Evolutionary conservation across 257 asterid genomes (phyloP).

Genomic region (Vinca minor): DNA sequence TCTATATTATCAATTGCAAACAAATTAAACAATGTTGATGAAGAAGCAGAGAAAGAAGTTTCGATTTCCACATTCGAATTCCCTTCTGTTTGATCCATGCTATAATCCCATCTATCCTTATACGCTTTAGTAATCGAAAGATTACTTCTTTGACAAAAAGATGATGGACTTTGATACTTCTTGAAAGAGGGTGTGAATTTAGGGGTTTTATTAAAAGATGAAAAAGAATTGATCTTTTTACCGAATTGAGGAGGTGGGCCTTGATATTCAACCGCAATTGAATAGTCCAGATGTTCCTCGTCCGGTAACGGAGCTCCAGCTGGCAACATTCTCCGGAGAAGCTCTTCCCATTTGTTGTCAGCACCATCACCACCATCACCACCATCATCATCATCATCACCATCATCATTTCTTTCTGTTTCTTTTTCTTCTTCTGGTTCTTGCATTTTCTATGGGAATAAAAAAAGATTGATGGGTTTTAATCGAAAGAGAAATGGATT

Average conservation of each 20-base stretch:
- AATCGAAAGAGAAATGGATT: neutral
- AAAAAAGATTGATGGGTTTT: neutral
- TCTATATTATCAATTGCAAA: neutral
- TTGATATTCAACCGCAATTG: constrained; percentile 48
- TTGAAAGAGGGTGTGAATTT: constrained; percentile 7
- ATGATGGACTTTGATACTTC: neutral
- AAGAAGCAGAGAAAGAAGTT: neutral
- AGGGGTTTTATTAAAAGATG: constrained; percentile 29
- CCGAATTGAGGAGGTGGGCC: constrained; percentile 40
- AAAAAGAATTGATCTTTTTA: constrained; percentile 24
- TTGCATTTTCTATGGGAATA: neutral
- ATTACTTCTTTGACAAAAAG: neutral
- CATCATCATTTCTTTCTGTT: neutral
- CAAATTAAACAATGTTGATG: neutral
- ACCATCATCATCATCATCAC: too few species aligned
- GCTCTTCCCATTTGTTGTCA: constrained; percentile 32
- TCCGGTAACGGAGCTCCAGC: constrained; percentile 71
- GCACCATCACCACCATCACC: too few species aligned
- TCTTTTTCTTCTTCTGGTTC: neutral
- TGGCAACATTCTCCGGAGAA: constrained; percentile 55
- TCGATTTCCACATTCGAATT: neutral
- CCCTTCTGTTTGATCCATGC: neutral
- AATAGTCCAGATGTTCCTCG: constrained; percentile 68
- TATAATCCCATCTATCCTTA: neutral
- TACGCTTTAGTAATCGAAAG: neutral